Evolutionary conservation across 306 rosid genomes (phyloP), one percentile per base, ranked within the genome.

Genomic region (Oemleria cerasiformis): DNA sequence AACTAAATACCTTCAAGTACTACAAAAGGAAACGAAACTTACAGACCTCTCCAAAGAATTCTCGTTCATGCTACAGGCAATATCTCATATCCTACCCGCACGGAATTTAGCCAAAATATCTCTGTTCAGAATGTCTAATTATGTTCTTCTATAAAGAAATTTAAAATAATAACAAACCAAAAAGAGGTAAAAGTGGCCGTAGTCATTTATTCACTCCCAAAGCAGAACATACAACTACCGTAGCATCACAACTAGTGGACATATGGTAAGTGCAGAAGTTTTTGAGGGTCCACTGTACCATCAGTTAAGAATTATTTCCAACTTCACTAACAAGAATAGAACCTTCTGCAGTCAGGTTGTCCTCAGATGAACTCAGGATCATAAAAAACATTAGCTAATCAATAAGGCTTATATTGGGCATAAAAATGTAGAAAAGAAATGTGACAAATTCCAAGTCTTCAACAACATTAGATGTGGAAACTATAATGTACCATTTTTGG

Each of bases 401-500:
- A 49, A 49, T 56, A 23, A 0, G 38, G 38, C 39, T 56, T 21
- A 21, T 21, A 56, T 65, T 20, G 41, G 42, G 57, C 4, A 66
- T 8, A 51, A 8, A 47, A 8, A 42, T 53, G 73, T 39, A 69
- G 53, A 50, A 40, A 51, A 11, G 51, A 55, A 39, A 69, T 19
- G 16, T 21, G 25, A 10, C 9, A 13, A 56, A 43, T 8, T 4
- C 19, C 9, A 61, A 38, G 42, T 63, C 44, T 38, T 54, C 25
- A 43, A 30, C 50, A 67, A 54, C 9, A 23, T 11, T 51, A 0
- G 9, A 59, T 61, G 12, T 39, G 41, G 39, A 51, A 73, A 55
- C 40, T 25, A 57, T 12, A 48, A 62, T 8, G 38, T 86, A 92
- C 98, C 92, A 92, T 57, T 82, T 93, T 91, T 3, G 98, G 97